Conservation (phyloP, 2,329 filamentous ascomycete genomes). For the Hymenoscyphus albidus region DNA sequence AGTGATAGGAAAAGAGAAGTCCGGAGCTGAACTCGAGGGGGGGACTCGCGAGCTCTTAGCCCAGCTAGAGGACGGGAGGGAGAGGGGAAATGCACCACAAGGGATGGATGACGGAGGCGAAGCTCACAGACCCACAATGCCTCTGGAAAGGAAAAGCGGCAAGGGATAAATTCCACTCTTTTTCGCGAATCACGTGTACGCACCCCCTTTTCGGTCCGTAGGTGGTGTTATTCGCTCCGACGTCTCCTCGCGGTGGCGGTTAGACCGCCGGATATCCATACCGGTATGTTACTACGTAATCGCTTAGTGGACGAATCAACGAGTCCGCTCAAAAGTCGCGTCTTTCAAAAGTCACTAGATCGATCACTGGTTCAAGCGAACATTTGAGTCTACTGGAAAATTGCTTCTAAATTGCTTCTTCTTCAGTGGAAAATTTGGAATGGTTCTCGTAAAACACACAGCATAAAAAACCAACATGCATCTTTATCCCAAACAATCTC, state of each 20-base stretch:
- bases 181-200: neutral
- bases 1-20: conserved; percentile 2
- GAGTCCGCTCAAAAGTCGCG: neutral
- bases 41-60: neutral
- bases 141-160: conserved; percentile 2
- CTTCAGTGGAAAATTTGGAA: too few relatives aligned
- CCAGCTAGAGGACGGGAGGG: neutral
- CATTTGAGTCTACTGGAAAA: neutral
- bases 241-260: neutral
- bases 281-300: neutral
- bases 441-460: neutral
- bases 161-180: neutral
- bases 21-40: conserved; percentile 5
- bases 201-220: neutral
- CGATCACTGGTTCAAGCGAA: neutral
- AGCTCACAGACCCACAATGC: conserved; percentile 1
- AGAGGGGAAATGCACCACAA: neutral
- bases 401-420: neutral
- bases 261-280: neutral
- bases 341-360: neutral
- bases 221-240: neutral
- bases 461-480: neutral
- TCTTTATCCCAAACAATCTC: neutral
- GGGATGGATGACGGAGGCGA: conserved; percentile 2
- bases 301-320: neutral